Percentiles rank a stretch among this genome's conserved stretches.
These are phyloP conservation scores for Melampsora larici-populina DNA, from an alignment of 1,284 basidiomycete genomes.

Conservation along the genomic window DNA sequence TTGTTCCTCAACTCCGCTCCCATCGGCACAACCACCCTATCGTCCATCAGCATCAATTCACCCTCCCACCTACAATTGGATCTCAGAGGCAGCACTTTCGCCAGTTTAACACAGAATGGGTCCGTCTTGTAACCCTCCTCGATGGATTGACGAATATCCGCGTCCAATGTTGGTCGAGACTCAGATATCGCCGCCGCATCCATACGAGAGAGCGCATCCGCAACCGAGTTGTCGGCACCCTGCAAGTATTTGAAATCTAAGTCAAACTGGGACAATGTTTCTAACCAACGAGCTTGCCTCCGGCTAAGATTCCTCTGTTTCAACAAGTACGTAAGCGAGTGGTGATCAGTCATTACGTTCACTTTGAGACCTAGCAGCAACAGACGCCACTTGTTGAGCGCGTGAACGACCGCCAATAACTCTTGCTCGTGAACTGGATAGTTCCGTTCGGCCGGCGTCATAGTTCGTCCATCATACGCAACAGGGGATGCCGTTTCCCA, in stretches of 20 bases:
- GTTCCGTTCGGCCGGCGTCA: too few species aligned
- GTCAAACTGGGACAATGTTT: too few species aligned
- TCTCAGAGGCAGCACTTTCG: neutral
- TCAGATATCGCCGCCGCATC: too few species aligned
- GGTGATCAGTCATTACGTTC: too few species aligned
- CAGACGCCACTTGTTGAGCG: neutral
- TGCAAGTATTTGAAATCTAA: neutral
- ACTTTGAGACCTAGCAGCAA: too few species aligned
- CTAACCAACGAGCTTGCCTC: too few species aligned
- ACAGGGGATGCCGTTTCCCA: too few species aligned
- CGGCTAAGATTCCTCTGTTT: too few species aligned
- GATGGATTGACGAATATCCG: neutral
- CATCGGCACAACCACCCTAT: neutral
- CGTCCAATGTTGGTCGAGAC: neutral
- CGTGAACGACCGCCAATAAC: too few species aligned
- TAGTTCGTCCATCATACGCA: too few species aligned
- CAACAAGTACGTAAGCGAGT: too few species aligned
- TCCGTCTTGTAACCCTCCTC: neutral
- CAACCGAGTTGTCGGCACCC: neutral
- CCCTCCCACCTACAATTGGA: neutral
- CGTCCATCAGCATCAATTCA: slow-evolving; percentile 4
- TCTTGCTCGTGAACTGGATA: too few species aligned
- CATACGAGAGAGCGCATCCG: slow-evolving; percentile 1
- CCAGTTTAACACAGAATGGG: neutral
- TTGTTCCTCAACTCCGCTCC: neutral